phyloP scores from a whole-genome alignment of 495 filamentous ascomycete species.

The Viridothelium virens region DNA sequence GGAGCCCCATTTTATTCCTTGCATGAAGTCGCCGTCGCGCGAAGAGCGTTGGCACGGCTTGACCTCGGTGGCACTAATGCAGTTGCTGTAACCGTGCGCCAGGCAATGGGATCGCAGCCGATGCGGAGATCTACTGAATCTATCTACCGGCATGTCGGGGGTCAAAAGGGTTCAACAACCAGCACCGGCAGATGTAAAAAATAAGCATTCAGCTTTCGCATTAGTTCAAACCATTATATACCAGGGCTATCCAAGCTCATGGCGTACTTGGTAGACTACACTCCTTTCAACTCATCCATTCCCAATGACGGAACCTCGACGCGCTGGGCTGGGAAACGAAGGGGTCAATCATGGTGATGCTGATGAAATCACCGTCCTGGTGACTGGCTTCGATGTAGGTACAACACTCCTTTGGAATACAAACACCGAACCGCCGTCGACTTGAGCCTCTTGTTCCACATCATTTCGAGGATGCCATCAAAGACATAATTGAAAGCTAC shows the following conservation, averaged over 20 bases:
- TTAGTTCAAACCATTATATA: constrained; percentile 2
- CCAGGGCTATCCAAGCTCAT: not conserved
- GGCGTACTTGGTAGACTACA: not conserved
- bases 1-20: not conserved
- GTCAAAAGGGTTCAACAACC: too few species aligned
- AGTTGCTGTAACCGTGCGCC: not conserved
- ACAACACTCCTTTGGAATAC: not conserved
- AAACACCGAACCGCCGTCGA: not conserved
- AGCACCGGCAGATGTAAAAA: not conserved
- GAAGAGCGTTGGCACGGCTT: not conserved
- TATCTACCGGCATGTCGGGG: constrained; percentile 8
- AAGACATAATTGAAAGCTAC: too few species aligned
- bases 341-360: not conserved
- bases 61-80: constrained; percentile 1
- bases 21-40: not conserved
- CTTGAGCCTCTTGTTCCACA: not conserved
- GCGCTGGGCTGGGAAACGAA: not conserved
- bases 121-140: constrained; percentile 7
- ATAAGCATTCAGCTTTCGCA: not conserved
- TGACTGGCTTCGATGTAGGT: constrained; percentile 32
- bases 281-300: not conserved
- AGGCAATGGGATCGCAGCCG: constrained; percentile 3
- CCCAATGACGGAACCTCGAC: not conserved
- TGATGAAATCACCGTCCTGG: constrained; percentile 29
- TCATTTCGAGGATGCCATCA: too few species aligned